A percentile compares a stretch with the other conserved stretches of the same genome.
Evolutionary conservation across 2,329 filamentous ascomycete genomes (phyloP).

Genomic region (Ciborinia camelliae): DNA sequence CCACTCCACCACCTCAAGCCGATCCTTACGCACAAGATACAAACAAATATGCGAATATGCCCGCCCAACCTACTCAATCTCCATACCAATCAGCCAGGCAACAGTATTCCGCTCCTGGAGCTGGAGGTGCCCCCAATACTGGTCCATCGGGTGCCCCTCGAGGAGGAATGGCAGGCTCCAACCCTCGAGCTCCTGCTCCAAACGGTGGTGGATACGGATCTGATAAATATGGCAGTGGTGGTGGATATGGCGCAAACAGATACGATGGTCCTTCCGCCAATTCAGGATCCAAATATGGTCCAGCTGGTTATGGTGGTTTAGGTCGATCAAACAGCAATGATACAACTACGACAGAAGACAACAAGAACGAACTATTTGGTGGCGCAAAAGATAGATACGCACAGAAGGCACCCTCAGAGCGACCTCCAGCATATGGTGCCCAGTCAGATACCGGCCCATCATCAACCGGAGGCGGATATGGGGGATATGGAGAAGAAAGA

Average conservation of each 20-base stretch:
- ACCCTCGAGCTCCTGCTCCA: conserved; percentile 27
- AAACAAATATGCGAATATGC: conserved; percentile 54
- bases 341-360: conserved; percentile 45
- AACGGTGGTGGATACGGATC: conserved; percentile 49
- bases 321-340: conserved; percentile 46
- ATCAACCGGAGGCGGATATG: conserved; percentile 38
- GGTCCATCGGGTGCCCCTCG: conserved; percentile 31
- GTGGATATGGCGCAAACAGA: conserved; percentile 52
- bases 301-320: conserved; percentile 60
- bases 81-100: conserved; percentile 31
- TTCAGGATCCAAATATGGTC: conserved; percentile 43
- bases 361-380: conserved; percentile 61
- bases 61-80: conserved; percentile 35
- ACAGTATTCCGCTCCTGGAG: conserved; percentile 31
- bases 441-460: conserved; percentile 24
- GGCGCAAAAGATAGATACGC: conserved; percentile 38
- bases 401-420: conserved; percentile 31
- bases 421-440: conserved; percentile 31
- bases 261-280: conserved; percentile 45
- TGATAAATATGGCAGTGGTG: conserved; percentile 50
- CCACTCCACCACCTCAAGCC: conserved; percentile 35
- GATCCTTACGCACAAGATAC: conserved; percentile 58
- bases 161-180: conserved; percentile 22
- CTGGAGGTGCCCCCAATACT: conserved; percentile 26
- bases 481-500: conserved; percentile 63